Base-by-base conservation (phyloP, 2,329 filamentous ascomycete genomes). In the Xylaria sp. region DNA sequence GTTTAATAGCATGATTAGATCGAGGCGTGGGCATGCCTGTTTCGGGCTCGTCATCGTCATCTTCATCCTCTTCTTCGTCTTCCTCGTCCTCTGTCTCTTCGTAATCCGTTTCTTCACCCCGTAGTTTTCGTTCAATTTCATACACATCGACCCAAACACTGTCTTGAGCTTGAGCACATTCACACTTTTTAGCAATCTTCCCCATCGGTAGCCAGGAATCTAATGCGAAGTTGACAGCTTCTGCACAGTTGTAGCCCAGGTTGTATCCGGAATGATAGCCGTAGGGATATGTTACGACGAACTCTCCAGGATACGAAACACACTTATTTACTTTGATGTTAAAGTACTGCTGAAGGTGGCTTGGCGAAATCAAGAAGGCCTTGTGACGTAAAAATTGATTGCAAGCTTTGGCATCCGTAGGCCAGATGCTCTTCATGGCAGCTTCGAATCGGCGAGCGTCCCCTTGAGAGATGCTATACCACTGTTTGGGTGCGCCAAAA, bases 211-310 rank as follows among this genome's bases (percentile, higher is more conserved):
- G 83, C 96, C 96, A 99, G 37, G 93, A 92, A 74, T 98, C 94
- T 9, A 97, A 90, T 5, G 95, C 96, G 80, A 99, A 99, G 79
- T 99, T 99, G 82, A 99, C 96, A 8, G 96, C 97, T 79, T 99
- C 96, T 34, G 96, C 96, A 81, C 96, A 99, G 79, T 99, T 99
- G 84, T 99, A 99, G 18, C 97, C 96, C 46, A 99, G 84, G 76
- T 99, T 99, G 81, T 97, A 99, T 4, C 96, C 96, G 5, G 96
- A 99, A 78, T 99, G 96, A 79, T 99, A 99, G 25, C 96, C 96
- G 76, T 98, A 99, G 0, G 96, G 96, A 78, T 97, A 99, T 0
- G 96, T 99, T 73, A 99, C 97, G 70, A 99, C 94, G 73, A 99
- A 99, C 78, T 99, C 96, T 69, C 96, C 95, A 71, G 97, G 96